Evolutionary conservation across 164 flowering plant genomes (phyloP), one percentile per base, ranked within the genome.

Genomic region (Litsea cubeba): DNA sequence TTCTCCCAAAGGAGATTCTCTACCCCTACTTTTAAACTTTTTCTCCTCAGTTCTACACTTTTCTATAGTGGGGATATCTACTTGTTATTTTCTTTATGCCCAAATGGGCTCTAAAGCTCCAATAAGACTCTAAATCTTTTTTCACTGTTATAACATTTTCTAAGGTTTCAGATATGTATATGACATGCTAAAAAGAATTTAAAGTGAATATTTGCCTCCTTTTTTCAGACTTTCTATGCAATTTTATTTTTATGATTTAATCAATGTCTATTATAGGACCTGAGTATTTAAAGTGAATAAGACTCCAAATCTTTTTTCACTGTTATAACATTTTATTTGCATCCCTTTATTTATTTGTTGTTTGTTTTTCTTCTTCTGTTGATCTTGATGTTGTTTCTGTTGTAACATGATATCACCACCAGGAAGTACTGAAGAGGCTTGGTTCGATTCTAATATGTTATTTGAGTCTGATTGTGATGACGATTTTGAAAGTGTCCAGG

Each of bases 381-480:
- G 63, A 4, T 60, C 63, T 60, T 60, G 63, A 60, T 60, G 24
- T 63, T 6, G 28, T 63, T 22, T 63, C 28, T 63, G 24, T 64
- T 64, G 28, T 64, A 64, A 64, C 46, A 40, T 40, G 46, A 40
- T 40, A 40, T 40, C 46, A 40, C 10, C 46, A 40, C 46, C 85
- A 83, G 97, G 88, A 71, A 88, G 84, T 72, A 70, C 69, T 65
- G 97, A 92, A 51, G 99, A 96, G 65, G 87, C 94, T 28, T 96
- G 99, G 99, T 96, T 80, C 79, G 99, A 96, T 79, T 82, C 95
- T 72, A 73, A 80, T 51, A 82, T 85, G 14, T 69, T 83, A 11
- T 85, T 92, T 71, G 99, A 96, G 64, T 89, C 97, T 54, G 99
- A 96, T 51, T 81, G 90, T 72, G 99, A 96, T 23, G 99, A 96